Percentiles rank a stretch among this genome's conserved stretches.
Conservation (phyloP, 2,329 filamentous ascomycete species). For the Xylariales sp. region DNA sequence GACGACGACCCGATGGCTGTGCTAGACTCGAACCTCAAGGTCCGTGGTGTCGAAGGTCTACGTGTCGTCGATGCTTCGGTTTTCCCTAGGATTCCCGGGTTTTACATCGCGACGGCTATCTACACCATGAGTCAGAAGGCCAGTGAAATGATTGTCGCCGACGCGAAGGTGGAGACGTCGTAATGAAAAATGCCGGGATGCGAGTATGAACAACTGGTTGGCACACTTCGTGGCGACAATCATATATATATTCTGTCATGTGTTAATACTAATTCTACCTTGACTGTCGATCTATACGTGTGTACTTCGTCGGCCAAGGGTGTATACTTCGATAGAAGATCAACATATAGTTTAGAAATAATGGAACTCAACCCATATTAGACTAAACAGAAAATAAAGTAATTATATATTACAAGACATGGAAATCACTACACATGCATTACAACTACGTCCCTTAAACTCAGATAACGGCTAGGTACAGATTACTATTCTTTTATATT, state of each 20-base stretch:
- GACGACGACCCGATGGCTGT: slow-evolving; percentile 62
- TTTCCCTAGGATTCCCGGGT: slow-evolving; percentile 49
- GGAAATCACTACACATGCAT: too few relatives aligned
- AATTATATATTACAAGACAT: too few relatives aligned
- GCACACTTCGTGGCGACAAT: background rate
- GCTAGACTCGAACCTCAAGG: slow-evolving; percentile 62
- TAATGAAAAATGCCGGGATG: background rate
- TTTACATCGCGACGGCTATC: slow-evolving; percentile 30
- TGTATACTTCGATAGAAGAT: background rate
- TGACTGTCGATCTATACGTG: background rate
- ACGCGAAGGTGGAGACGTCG: slow-evolving; percentile 5
- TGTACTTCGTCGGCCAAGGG: background rate
- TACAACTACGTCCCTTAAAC: too few relatives aligned
- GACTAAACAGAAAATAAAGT: too few relatives aligned
- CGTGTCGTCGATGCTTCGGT: slow-evolving; percentile 66
- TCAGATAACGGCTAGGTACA: too few relatives aligned
- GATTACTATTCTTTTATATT: too few relatives aligned
- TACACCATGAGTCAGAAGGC: slow-evolving; percentile 36
- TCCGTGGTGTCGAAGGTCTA: slow-evolving; percentile 61
- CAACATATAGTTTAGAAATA: background rate
- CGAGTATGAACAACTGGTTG: background rate
- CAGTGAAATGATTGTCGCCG: slow-evolving; percentile 30
- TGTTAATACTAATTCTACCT: slow-evolving; percentile 36
- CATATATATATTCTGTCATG: background rate
- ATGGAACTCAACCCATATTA: too few relatives aligned